phyloP scores from a whole-genome alignment of 108 stramenopile genomes.

The Craspedostauros australis region DNA sequence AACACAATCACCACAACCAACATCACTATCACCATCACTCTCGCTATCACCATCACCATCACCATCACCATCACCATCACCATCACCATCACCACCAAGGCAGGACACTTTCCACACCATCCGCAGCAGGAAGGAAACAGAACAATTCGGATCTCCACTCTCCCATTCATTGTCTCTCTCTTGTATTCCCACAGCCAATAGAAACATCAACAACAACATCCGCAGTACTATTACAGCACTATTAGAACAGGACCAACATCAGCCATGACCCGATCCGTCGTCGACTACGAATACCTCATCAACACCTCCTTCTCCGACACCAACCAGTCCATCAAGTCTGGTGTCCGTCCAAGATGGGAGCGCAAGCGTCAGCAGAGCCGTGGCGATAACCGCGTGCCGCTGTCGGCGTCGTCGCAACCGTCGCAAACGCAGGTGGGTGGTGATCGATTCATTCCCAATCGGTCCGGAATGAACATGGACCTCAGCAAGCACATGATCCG shows the following conservation, averaged over 20 bases:
- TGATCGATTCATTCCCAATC: conserved; percentile 71
- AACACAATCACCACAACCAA: too few species aligned
- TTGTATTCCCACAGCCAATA: too few species aligned
- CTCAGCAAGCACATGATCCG: conserved; percentile 62
- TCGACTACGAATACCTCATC: conserved; percentile 79
- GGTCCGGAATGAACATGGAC: conserved; percentile 63
- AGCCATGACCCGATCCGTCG: conserved; percentile 71
- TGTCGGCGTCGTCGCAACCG: conserved; percentile 12
- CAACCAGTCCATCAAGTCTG: conserved; percentile 64
- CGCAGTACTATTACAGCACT: neutral
- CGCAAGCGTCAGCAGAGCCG: conserved; percentile 44
- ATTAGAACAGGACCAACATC: neutral
- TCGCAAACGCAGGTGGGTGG: conserved; percentile 9
- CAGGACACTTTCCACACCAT: too few species aligned
- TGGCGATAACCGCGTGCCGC: conserved; percentile 12
- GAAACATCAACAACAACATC: neutral
- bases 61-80: too few species aligned
- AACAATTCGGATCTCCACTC: too few species aligned
- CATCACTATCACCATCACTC: too few species aligned
- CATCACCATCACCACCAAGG: too few species aligned
- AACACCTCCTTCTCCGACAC: conserved; percentile 82
- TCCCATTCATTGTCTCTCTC: too few species aligned
- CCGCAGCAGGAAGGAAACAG: too few species aligned
- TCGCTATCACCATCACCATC: too few species aligned
- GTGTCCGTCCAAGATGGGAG: conserved; percentile 81